Evolutionary conservation across 129 eudicot genomes (phyloP), one percentile per base, ranked within the genome.

Genomic region (Saposhnikovia divaricata): DNA sequence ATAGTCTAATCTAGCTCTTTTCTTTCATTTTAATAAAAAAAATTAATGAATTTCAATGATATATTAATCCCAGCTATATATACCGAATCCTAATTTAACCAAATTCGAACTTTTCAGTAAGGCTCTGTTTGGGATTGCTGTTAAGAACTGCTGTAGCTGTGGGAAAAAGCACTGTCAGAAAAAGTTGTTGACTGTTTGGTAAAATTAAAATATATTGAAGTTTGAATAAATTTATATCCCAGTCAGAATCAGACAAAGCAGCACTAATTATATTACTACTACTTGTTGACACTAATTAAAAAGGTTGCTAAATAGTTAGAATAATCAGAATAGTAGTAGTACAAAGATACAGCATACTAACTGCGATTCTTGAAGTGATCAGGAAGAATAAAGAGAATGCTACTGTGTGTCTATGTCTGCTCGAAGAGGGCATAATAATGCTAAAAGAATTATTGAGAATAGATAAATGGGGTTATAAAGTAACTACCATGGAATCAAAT

Each of bases 401-500:
- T 14, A 68, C 42, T 68, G 73, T 31, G 73, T 61, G 69, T 9
- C 34, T 61, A 4, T 76, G 66, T 57, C 78, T 76, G 77, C 75
- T 53, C 31, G 45, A 72, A 50, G 65, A 80, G 19, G 75, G 44
- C 65, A 82, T 59, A 55, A 77, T 44, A 44, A 68, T 78, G 44
- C n/a, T 57, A 42, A 61, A 76, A 84, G 74, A 80, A 68, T 68
- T 31, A 31, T 31, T 27, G 43, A 13, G 73, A 68, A 31, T 12
- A 27, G 73, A 31, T 68, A 68, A 68, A 11, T 13, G 39, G 23
- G 73, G 10, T 68, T 68, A 31, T 74, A 77, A 66, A 82, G 85
- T 86, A 84, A 86, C 78, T 82, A 84, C 75, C 59, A 80, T 57
- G 81, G 79, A 55, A 80, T 88, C 89, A 86, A 88, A 88, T 88